Base-by-base conservation (phyloP, 1,284 basidiomycete species). In the Cutaneotrichosporon mucoides region DNA sequence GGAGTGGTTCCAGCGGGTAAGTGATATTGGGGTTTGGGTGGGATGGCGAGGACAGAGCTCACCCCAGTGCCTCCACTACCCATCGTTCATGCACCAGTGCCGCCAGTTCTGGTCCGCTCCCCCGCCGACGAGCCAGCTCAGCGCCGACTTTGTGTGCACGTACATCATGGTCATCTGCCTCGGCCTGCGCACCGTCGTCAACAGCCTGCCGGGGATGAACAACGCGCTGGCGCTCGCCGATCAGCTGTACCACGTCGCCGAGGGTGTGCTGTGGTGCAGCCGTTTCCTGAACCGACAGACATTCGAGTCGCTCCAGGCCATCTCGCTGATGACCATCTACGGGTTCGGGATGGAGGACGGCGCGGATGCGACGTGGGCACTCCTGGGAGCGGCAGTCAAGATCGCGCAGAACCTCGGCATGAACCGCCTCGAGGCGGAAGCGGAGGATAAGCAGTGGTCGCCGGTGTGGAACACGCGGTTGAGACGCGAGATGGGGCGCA, bases 401-500 rank as follows among this genome's bases (percentile, higher is more conserved):
- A 63, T 68, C 24, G 66, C 59, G 0, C 66, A 68, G 46, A 68
- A 64, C 45, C 58, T 68, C 10, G 66, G 66, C 5, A 46, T 68
- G n/a, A 62, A 64, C 49, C 60, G 66, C 7, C 60, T 68, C 15
- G 66, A 66, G 13, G 58, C 54, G 1, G 66, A 68, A 46, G 54
- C 53, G 4, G 40, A 55, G 0, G 55, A 50, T 15, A 61, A 60
- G 53, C 49, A 33, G 1, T 68, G 66, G 66, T 53, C 59, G 0
- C 49, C 55, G 11, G 35, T 60, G 7, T 68, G 66, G 66, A 52
- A 41, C 33, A 48, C 45, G 3, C 59, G 57, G 1, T 44, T 64
- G 3, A 41, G 54, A 16, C 57, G 66, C 11, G 66, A 68, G 51
- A 56, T 66, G n/a, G 66, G 61, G 0, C 50, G 66, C 1, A 51